phyloP scores from a whole-genome alignment of 495 filamentous ascomycete genomes.

The Xylaria grammica region DNA sequence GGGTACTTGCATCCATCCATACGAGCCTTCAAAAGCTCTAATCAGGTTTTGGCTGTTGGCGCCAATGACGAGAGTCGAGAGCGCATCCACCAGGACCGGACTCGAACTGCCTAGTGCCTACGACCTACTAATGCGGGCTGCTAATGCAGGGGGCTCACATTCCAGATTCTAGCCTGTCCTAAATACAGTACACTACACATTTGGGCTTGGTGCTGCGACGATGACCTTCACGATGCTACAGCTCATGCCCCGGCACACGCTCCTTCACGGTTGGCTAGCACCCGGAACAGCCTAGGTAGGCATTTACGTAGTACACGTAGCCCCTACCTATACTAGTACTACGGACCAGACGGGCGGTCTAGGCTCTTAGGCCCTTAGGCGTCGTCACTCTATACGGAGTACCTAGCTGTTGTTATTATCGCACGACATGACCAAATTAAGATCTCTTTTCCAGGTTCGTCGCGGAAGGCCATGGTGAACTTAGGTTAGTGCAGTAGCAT shows the following conservation, averaged over 20 bases:
- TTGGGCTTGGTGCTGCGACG: conserved; percentile 23
- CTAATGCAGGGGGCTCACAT: conserved; percentile 3
- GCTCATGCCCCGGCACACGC: neutral
- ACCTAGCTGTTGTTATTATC: neutral
- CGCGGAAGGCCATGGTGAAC: neutral
- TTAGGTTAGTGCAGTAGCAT: neutral
- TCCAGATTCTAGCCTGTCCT: conserved; percentile 5
- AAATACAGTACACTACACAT: neutral
- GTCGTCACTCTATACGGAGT: neutral
- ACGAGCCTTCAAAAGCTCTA: conserved; percentile 2
- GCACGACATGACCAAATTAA: conserved; percentile 10
- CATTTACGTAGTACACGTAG: too few species aligned
- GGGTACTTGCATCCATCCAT: neutral
- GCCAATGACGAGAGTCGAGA: conserved; percentile 2
- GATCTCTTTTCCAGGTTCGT: neutral
- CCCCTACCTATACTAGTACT: neutral
- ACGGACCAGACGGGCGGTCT: conserved; percentile 6
- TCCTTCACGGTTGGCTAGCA: neutral
- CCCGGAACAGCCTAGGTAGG: too few species aligned
- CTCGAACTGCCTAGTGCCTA: neutral
- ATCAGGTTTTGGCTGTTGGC: conserved; percentile 10
- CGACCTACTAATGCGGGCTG: neutral
- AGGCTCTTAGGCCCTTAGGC: neutral
- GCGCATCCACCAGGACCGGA: conserved; percentile 10
- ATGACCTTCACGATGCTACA: conserved; percentile 22